A percentile compares a stretch with the other conserved stretches of the same genome.
Evolutionary conservation across 495 filamentous ascomycete genomes (phyloP).

Genomic region (Podospora fimiseda): DNA sequence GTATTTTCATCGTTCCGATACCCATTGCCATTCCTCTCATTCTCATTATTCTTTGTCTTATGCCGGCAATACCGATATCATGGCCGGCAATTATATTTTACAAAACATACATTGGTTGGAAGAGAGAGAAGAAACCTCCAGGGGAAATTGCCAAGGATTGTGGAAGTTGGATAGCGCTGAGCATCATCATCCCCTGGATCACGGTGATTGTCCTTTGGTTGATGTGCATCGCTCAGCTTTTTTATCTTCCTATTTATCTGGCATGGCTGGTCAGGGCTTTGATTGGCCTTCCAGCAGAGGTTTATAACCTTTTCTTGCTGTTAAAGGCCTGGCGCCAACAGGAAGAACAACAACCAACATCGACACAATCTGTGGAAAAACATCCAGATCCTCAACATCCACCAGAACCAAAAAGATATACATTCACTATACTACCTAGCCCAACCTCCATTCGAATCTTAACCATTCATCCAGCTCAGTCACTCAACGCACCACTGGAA

Average conservation of each 20-base stretch:
- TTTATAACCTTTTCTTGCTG: not conserved
- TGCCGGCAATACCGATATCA: not conserved
- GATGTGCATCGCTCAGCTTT: constrained; percentile 3
- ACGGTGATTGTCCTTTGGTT: not conserved
- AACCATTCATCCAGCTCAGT: not conserved
- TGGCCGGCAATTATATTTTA: not conserved
- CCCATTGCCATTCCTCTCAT: constrained; percentile 8
- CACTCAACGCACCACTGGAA: not conserved
- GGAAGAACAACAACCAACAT: not conserved
- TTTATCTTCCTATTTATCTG: not conserved
- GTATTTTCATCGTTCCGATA: constrained; percentile 2
- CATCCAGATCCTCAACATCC: not conserved
- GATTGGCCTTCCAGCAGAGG: not conserved
- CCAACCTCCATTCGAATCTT: constrained; percentile 3
- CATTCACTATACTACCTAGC: not conserved
- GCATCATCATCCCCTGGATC: constrained; percentile 2
- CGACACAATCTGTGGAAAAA: not conserved
- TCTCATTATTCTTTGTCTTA: not conserved
- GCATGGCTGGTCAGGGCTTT: not conserved
- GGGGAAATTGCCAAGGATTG: not conserved
- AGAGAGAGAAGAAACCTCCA: not conserved
- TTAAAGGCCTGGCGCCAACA: not conserved
- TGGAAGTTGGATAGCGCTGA: constrained; percentile 1
- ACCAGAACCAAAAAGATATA: not conserved
- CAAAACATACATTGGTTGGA: not conserved